Conservation (phyloP, 768 basidiomycete species). For the Pleurotus tuoliensis region DNA sequence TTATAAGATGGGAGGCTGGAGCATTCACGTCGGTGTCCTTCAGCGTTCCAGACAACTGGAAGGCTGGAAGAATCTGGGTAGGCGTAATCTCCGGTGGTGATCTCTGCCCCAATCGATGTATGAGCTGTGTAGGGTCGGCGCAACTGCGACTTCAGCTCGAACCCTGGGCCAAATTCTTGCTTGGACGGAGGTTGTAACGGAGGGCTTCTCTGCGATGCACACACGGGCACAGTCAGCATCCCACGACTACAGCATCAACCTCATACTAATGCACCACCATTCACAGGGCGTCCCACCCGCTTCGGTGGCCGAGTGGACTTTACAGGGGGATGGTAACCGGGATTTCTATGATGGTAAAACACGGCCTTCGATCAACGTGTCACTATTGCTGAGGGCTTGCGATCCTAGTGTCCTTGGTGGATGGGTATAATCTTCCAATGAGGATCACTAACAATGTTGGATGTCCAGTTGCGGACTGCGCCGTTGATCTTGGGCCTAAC, state of each 20-base stretch:
- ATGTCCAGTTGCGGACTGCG: conserved; percentile 45
- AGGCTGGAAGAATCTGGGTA: conserved; percentile 35
- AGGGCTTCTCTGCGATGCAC: conserved; percentile 27
- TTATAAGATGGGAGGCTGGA: conserved; percentile 24
- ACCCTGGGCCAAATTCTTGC: conserved; percentile 36
- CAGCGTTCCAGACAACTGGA: conserved; percentile 51
- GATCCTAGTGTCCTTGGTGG: conserved; percentile 48
- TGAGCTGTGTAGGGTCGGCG: conserved; percentile 44
- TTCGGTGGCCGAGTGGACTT: conserved; percentile 39
- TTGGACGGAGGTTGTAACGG: conserved; percentile 48
- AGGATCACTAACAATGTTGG: conserved; percentile 44
- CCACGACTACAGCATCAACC: not conserved
- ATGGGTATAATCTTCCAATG: conserved; percentile 57
- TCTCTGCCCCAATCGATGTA: not conserved
- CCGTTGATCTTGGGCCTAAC: conserved; percentile 50
- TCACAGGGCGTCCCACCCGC: conserved; percentile 46
- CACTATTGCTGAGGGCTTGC: too few relatives aligned
- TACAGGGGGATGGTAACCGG: conserved; percentile 18
- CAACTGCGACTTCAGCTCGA: conserved; percentile 41
- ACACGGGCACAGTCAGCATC: conserved; percentile 10
- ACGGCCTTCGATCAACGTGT: not conserved
- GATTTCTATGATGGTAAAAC: conserved; percentile 36
- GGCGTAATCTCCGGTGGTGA: not conserved
- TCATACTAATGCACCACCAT: not conserved
- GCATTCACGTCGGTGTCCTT: conserved; percentile 28